Conservation (phyloP, 495 filamentous ascomycete species). For the Tetracladium marchalianum region DNA sequence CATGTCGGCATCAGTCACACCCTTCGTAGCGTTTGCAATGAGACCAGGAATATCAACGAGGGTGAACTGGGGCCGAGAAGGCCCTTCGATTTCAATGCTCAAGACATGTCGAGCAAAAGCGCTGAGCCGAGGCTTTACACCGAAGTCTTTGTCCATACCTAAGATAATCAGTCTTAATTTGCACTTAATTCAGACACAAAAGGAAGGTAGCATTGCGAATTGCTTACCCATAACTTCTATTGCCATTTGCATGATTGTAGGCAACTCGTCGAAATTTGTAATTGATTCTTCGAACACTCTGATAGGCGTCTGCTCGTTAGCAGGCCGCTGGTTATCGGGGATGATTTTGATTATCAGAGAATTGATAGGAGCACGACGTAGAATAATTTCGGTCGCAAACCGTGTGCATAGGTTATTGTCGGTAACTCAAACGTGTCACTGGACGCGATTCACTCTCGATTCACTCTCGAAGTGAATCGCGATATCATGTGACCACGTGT, state of each 20-base stretch:
- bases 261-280: constrained; percentile 30
- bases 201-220: too few species aligned
- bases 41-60: constrained; percentile 60
- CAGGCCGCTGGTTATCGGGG: constrained; percentile 21
- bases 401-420: constrained; percentile 64
- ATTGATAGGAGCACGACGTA: constrained; percentile 7
- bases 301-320: constrained; percentile 20
- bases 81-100: constrained; percentile 51
- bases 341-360: constrained; percentile 28
- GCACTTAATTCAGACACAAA: too few species aligned
- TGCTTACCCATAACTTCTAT: constrained; percentile 30
- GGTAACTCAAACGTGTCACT: too few species aligned
- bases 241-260: constrained; percentile 32
- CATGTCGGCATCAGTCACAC: constrained; percentile 31
- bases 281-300: constrained; percentile 24
- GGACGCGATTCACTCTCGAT: too few species aligned
- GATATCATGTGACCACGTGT: too few species aligned
- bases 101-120: constrained; percentile 54
- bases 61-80: constrained; percentile 49
- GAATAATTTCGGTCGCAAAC: constrained; percentile 49
- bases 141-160: not conserved
- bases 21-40: constrained; percentile 34
- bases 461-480: too few species aligned
- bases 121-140: constrained; percentile 10
- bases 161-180: too few species aligned